A percentile compares a stretch with the other conserved stretches of the same genome.
Conservation (phyloP, 208 protist species). For the Leishmania tarentolae region DNA sequence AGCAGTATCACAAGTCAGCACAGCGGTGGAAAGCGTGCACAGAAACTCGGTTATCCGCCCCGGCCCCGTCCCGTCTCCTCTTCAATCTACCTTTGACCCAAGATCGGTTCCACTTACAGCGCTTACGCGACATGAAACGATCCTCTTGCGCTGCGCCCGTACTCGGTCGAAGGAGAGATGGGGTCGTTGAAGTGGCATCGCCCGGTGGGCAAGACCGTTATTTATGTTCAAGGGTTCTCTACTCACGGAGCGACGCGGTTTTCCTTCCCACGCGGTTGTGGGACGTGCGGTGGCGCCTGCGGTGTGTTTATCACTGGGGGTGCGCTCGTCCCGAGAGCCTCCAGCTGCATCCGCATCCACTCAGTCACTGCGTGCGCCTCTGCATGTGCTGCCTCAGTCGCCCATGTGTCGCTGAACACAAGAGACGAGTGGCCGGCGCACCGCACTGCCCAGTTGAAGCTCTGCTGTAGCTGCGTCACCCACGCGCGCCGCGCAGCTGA, state of each 20-base stretch:
- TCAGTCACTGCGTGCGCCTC: neutral
- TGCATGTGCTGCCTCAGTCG: neutral
- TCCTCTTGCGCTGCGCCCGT: neutral
- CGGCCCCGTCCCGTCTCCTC: neutral
- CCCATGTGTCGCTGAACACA: slow-evolving; percentile 21
- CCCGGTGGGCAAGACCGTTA: neutral
- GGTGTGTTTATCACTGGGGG: neutral
- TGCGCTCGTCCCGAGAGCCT: neutral
- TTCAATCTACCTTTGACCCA: neutral
- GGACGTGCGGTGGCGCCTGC: neutral
- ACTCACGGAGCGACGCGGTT: neutral
- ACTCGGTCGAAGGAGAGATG: neutral
- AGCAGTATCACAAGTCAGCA: neutral
- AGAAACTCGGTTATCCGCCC: neutral
- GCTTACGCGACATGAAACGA: neutral
- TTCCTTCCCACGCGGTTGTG: neutral
- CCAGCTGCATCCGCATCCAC: slow-evolving; percentile 7
- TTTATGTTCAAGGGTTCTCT: too few relatives aligned
- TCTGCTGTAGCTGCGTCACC: slow-evolving; percentile 37
- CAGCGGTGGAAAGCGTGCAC: too few relatives aligned
- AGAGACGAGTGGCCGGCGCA: slow-evolving; percentile 47
- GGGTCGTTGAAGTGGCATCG: neutral
- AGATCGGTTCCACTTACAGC: neutral
- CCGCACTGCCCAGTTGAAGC: slow-evolving; percentile 63
- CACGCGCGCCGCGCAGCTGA: neutral